A percentile compares a stretch with the other conserved stretches of the same genome.
Evolutionary conservation across 805 yeast genomes (phyloP).

Genomic region (Candida rishiriensis): DNA sequence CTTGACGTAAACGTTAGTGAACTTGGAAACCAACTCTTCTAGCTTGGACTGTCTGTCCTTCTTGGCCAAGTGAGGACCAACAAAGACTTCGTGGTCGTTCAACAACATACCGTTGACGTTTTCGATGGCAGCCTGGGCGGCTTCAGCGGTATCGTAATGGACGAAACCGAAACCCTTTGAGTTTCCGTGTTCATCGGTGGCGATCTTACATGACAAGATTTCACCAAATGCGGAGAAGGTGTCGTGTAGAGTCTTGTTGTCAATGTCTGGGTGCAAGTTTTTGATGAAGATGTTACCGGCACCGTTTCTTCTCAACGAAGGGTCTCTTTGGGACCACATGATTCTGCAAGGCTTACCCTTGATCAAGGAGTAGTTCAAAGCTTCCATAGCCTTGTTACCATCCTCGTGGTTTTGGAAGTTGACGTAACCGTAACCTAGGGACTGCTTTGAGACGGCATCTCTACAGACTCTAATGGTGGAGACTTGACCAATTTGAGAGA

Average conservation of each 20-base stretch:
- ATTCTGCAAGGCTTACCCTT: constrained; percentile 97
- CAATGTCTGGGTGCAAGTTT: constrained; percentile 97
- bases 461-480: constrained; percentile 98
- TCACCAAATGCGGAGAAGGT: constrained; percentile 96
- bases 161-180: constrained; percentile 97
- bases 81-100: constrained; percentile 93
- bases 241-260: constrained; percentile 97
- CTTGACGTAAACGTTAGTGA: constrained; percentile 94
- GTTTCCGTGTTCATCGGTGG: constrained; percentile 85
- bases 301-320: constrained; percentile 90
- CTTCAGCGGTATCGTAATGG: constrained; percentile 89
- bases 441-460: constrained; percentile 94
- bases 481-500: constrained; percentile 92
- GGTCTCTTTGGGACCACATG: constrained; percentile 99
- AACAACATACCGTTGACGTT: constrained; percentile 97
- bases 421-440: constrained; percentile 97
- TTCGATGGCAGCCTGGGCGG: constrained; percentile 93
- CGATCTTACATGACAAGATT: constrained; percentile 95
- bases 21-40: constrained; percentile 86
- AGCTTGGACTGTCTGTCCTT: constrained; percentile 92
- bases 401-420: constrained; percentile 87
- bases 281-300: constrained; percentile 96
- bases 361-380: constrained; percentile 88
- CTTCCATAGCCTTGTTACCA: constrained; percentile 91
- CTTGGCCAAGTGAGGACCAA: constrained; percentile 88